Base-by-base conservation (phyloP, 2,329 filamentous ascomycete genomes). In the Hyphodiscus sp. region DNA sequence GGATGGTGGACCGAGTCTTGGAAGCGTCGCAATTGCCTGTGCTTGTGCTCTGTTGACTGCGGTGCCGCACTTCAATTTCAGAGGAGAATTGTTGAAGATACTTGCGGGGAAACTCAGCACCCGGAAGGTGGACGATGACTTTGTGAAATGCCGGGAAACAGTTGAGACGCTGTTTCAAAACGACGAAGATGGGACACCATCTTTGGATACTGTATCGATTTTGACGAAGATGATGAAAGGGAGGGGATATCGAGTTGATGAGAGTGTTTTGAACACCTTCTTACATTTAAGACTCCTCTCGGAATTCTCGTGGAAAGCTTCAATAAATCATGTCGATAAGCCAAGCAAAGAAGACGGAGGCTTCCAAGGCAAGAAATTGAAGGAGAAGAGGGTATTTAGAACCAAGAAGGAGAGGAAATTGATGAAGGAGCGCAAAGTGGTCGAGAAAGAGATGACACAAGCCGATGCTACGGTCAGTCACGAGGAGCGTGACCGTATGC, bases 41-140 rank as follows among this genome's bases (percentile, higher is more conserved):
- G 86, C 87, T 1, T 96, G 91, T 70, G 87, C 81, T 29, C 78
- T 99, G 16, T 72, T 97, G 42, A 82, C 81, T 19, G 78, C 86
- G 1, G 91, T 96, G 0, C 89, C 94, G 2, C 95, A 99, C 73
- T 99, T 99, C 81, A 99, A 99, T 75, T 96, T 95, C 71, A 86
- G 94, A 42, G 80, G 78, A 47, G 92, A 99, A 50, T 75, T 99
- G 50, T 74, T 99, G 57, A 90, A 89, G 70, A 92, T 97, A 54
- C 68, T 99, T 15, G 85, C 96, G 20, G 83, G 84, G 61, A 94
- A 94, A 69, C 76, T 99, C 38, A 91, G 89, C 65, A 80, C 78
- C 53, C 82, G 83, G 61, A 80, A 79, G 51, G 73, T 89, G 1
- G 89, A 95, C 66, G 78, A 77, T 2, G 86, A 95, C 58, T 94